Conservation (phyloP, 805 yeast genomes). For the Candida gorgasii region DNA sequence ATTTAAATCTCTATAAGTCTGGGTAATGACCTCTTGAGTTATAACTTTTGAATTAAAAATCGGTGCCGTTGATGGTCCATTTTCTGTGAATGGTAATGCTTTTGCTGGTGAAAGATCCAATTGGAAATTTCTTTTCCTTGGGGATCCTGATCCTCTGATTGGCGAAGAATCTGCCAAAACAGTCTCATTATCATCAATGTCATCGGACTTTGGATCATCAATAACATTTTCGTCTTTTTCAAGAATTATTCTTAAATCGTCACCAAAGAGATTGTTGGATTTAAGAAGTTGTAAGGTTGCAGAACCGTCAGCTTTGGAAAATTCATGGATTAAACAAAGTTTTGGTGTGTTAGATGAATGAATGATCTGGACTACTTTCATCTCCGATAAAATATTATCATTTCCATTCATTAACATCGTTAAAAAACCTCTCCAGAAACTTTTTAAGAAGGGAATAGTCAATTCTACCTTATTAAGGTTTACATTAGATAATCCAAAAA, state of each 20-base stretch:
- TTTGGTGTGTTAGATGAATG: constrained; percentile 17
- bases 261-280: constrained; percentile 14
- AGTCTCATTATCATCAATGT: constrained; percentile 39
- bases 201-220: constrained; percentile 9
- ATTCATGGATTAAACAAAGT: constrained; percentile 25
- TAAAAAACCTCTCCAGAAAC: constrained; percentile 41
- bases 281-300: constrained; percentile 15
- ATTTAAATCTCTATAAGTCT: not conserved
- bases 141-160: constrained; percentile 14
- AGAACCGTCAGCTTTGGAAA: constrained; percentile 3
- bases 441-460: constrained; percentile 37
- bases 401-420: constrained; percentile 35
- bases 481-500: constrained; percentile 31
- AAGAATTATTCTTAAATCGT: constrained; percentile 14
- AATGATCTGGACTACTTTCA: constrained; percentile 33
- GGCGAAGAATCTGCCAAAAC: constrained; percentile 45
- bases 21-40: constrained; percentile 2
- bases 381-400: constrained; percentile 12
- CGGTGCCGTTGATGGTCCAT: constrained; percentile 39
- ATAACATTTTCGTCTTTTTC: constrained; percentile 11
- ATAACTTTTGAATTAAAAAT: constrained; percentile 28
- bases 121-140: constrained; percentile 14
- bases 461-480: constrained; percentile 21
- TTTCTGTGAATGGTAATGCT: constrained; percentile 1
- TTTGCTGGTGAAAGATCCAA: constrained; percentile 21